Evolutionary conservation across 2,329 filamentous ascomycete genomes (phyloP).

Genomic region (Venturia oleaginea): DNA sequence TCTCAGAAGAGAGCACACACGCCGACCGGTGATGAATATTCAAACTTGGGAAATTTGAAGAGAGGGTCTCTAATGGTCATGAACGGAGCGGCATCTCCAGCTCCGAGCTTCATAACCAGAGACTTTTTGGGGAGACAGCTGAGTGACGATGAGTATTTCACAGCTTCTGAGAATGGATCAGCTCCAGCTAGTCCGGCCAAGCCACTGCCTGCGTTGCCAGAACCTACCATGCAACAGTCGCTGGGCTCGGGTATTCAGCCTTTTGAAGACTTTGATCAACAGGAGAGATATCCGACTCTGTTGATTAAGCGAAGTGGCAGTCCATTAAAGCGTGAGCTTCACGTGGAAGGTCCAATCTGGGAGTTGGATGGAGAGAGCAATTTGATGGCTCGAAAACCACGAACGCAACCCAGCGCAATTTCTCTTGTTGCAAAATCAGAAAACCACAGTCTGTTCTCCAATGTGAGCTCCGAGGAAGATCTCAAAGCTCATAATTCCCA

Average conservation of each 20-base stretch:
- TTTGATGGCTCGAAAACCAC: background rate
- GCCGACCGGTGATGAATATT: slow-evolving; percentile 33
- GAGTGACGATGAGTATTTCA: slow-evolving; percentile 18
- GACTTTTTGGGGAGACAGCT: background rate
- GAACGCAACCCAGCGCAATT: background rate
- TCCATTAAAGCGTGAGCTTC: slow-evolving; percentile 1
- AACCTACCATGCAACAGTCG: background rate
- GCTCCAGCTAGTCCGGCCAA: background rate
- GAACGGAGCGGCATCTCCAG: slow-evolving; percentile 39
- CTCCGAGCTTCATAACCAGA: slow-evolving; percentile 25
- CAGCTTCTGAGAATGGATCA: slow-evolving; percentile 15
- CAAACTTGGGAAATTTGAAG: slow-evolving; percentile 32
- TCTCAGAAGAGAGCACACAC: slow-evolving; percentile 25
- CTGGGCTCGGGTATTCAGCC: background rate
- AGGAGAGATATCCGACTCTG: background rate
- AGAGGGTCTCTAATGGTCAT: slow-evolving; percentile 38
- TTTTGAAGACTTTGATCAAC: background rate
- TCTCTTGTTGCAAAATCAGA: slow-evolving; percentile 1
- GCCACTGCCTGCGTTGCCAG: background rate
- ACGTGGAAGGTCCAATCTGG: background rate
- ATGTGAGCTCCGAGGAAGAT: slow-evolving; percentile 1
- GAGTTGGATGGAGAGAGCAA: background rate
- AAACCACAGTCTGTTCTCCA: slow-evolving; percentile 1
- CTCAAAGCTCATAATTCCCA: background rate
- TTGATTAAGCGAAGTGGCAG: slow-evolving; percentile 1